phyloP scores from a whole-genome alignment of 2,329 filamentous ascomycete genomes.

The Ophiostoma pallidulum region DNA sequence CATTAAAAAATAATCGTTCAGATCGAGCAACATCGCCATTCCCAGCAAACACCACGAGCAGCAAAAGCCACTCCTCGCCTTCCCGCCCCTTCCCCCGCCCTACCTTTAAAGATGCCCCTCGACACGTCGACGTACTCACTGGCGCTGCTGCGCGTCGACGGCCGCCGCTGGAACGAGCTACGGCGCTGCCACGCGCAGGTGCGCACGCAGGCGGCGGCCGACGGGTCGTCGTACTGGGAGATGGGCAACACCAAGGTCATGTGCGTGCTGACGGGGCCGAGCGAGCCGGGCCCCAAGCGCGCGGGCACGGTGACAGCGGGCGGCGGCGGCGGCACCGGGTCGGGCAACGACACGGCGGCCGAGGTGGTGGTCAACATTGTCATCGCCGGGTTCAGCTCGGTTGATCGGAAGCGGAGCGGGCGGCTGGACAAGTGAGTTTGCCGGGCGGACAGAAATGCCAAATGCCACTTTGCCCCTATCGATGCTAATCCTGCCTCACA shows the following conservation, averaged over 20 bases:
- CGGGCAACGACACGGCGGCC: slow-evolving; percentile 39
- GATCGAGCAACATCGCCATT: background rate
- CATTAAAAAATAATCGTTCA: too few relatives aligned
- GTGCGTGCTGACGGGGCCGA: slow-evolving; percentile 80
- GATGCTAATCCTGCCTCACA: slow-evolving; percentile 26
- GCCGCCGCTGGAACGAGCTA: slow-evolving; percentile 93
- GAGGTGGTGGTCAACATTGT: slow-evolving; percentile 73
- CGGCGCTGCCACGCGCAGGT: slow-evolving; percentile 82
- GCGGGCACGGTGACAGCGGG: slow-evolving; percentile 15
- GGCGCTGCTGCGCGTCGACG: slow-evolving; percentile 72
- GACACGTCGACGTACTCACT: slow-evolving; percentile 88
- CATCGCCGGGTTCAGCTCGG: slow-evolving; percentile 77
- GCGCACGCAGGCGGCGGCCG: slow-evolving; percentile 82
- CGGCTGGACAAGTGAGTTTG: slow-evolving; percentile 67
- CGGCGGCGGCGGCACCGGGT: slow-evolving; percentile 20
- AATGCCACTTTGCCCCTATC: too few relatives aligned
- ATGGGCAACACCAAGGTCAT: slow-evolving; percentile 98
- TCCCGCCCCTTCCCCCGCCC: background rate
- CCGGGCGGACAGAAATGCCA: too few relatives aligned
- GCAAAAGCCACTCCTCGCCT: too few relatives aligned
- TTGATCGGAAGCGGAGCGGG: slow-evolving; percentile 70
- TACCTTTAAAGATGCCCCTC: slow-evolving; percentile 65
- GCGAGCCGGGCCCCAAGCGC: slow-evolving; percentile 46
- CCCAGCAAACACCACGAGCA: background rate
- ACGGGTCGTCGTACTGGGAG: slow-evolving; percentile 87